A percentile compares a stretch with the other conserved stretches of the same genome.
These are phyloP conservation scores for Candida insectalens DNA, from an alignment of 805 yeast species.

Conservation along the genomic window DNA sequence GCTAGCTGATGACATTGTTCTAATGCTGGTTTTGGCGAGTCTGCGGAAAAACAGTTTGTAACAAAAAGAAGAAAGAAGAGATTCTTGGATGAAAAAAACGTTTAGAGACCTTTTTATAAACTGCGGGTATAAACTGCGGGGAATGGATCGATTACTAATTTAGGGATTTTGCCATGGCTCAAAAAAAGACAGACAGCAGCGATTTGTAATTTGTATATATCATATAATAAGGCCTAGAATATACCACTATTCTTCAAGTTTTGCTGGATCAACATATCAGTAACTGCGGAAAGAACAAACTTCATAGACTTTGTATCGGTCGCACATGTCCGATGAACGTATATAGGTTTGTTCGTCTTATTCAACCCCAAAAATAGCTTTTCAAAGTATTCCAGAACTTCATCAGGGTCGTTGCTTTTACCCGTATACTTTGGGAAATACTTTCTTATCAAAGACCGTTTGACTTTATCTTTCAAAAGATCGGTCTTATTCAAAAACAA, in stretches of 20 bases:
- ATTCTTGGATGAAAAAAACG: too few species aligned
- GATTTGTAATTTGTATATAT: too few species aligned
- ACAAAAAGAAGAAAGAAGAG: too few species aligned
- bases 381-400: slow-evolving; percentile 66
- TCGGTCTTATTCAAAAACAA: slow-evolving; percentile 86
- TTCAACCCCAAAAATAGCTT: slow-evolving; percentile 54
- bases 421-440: slow-evolving; percentile 78
- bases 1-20: slow-evolving; percentile 52
- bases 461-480: slow-evolving; percentile 62
- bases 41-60: too few species aligned
- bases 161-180: too few species aligned
- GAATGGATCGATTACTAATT: too few species aligned
- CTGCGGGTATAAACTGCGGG: too few species aligned
- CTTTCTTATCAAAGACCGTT: slow-evolving; percentile 51
- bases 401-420: slow-evolving; percentile 49
- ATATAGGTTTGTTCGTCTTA: slow-evolving; percentile 60
- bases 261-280: slow-evolving; percentile 82
- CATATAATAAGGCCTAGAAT: too few species aligned
- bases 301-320: slow-evolving; percentile 86
- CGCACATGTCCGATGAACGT: slow-evolving; percentile 91
- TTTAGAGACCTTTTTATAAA: too few species aligned
- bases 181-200: too few species aligned
- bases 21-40: too few species aligned
- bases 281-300: slow-evolving; percentile 85
- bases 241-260: slow-evolving; percentile 74